Conservation (phyloP, 176 grass and related monocot genomes). For the Oryza punctata region DNA sequence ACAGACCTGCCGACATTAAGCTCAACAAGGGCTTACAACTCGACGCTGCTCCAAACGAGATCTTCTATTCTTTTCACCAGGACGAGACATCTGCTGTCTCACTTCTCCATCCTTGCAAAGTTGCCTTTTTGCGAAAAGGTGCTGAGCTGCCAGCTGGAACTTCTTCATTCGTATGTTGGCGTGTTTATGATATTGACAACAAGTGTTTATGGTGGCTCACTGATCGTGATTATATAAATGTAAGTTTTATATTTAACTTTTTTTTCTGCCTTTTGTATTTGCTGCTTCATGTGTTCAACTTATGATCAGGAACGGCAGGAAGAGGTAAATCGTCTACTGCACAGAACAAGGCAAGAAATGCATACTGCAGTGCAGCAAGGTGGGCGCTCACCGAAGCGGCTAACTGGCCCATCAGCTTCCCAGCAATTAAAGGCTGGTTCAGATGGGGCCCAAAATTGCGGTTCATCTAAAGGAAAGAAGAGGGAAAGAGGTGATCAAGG, state of each 20-base stretch:
- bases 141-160: slow-evolving; percentile 66
- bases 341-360: slow-evolving; percentile 86
- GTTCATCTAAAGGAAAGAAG: slow-evolving; percentile 79
- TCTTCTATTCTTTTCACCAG: slow-evolving; percentile 90
- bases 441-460: slow-evolving; percentile 66
- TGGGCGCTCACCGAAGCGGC: slow-evolving; percentile 68
- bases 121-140: slow-evolving; percentile 86
- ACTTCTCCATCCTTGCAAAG: slow-evolving; percentile 89
- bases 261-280: slow-evolving; percentile 22
- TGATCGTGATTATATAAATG: slow-evolving; percentile 92
- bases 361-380: slow-evolving; percentile 83
- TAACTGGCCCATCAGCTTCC: slow-evolving; percentile 55
- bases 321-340: slow-evolving; percentile 73
- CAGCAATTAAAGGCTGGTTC: slow-evolving; percentile 66
- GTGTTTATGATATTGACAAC: slow-evolving; percentile 87
- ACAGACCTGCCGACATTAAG: slow-evolving; percentile 70
- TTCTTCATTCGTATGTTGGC: slow-evolving; percentile 78
- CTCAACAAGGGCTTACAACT: slow-evolving; percentile 69
- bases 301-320: slow-evolving; percentile 80
- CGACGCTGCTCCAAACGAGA: slow-evolving; percentile 72
- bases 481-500: slow-evolving; percentile 74
- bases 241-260: slow-evolving; percentile 46
- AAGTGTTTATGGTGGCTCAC: slow-evolving; percentile 97
- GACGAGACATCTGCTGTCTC: slow-evolving; percentile 79
- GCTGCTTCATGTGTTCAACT: slow-evolving; percentile 38